phyloP scores from a whole-genome alignment of 2,329 filamentous ascomycete species.

The Dothistroma pini region DNA sequence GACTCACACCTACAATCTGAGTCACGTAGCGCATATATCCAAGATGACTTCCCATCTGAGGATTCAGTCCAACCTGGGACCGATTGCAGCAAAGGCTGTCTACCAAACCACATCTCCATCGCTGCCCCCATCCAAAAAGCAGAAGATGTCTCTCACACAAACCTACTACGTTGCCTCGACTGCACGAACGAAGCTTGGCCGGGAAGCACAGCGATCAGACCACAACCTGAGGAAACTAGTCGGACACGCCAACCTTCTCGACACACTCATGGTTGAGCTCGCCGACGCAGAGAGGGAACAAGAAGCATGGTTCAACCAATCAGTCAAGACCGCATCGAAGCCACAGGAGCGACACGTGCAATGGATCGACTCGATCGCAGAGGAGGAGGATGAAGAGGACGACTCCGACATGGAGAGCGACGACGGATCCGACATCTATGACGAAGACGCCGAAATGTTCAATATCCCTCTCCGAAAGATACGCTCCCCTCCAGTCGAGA shows the following conservation, averaged over 20 bases:
- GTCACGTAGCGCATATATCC: slow-evolving; percentile 21
- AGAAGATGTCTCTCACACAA: slow-evolving; percentile 96
- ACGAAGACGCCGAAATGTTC: slow-evolving; percentile 47
- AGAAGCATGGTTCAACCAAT: slow-evolving; percentile 97
- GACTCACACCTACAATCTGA: slow-evolving; percentile 20
- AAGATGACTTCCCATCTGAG: slow-evolving; percentile 50
- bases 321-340: slow-evolving; percentile 70
- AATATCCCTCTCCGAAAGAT: slow-evolving; percentile 39
- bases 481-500: slow-evolving; percentile 39
- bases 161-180: slow-evolving; percentile 98
- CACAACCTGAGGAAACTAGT: slow-evolving; percentile 95
- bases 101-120: slow-evolving; percentile 42
- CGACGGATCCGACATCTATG: slow-evolving; percentile 53
- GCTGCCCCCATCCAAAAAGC: slow-evolving; percentile 52
- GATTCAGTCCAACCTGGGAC: slow-evolving; percentile 46
- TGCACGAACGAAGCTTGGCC: slow-evolving; percentile 91
- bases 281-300: slow-evolving; percentile 93
- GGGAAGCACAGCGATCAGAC: slow-evolving; percentile 82
- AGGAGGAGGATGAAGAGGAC: slow-evolving; percentile 68
- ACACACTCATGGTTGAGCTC: slow-evolving; percentile 86
- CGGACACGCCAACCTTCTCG: slow-evolving; percentile 96
- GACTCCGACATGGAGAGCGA: slow-evolving; percentile 49
- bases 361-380: slow-evolving; percentile 77
- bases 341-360: slow-evolving; percentile 70
- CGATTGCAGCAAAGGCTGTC: slow-evolving; percentile 43